Percentiles rank a stretch among this genome's conserved stretches.
Conservation (phyloP, 106 monocot species). For the Chionographis japonica region DNA sequence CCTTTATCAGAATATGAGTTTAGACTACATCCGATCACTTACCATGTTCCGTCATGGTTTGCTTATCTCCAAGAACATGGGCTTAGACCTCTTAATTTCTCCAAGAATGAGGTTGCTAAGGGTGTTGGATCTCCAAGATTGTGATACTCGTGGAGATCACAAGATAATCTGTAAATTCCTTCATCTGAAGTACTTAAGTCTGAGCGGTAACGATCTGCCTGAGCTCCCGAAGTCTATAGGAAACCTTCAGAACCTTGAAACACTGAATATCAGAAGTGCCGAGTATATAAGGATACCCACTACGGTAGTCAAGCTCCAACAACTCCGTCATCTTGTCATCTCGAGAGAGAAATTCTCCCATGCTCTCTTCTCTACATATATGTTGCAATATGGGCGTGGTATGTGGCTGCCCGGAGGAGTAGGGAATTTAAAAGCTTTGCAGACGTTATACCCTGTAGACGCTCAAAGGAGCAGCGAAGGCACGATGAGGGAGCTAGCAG, state of each 20-base stretch:
- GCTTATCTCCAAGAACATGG: too few species aligned
- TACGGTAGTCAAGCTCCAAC: constrained; percentile 1
- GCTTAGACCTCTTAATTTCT: background rate
- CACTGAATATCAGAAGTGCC: background rate
- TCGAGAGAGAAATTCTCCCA: background rate
- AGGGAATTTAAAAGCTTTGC: background rate
- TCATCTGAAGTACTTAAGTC: constrained; percentile 6
- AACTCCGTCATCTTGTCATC: constrained; percentile 1
- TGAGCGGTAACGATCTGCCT: too few species aligned
- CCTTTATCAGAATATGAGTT: background rate
- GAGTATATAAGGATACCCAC: background rate
- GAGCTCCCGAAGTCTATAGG: background rate
- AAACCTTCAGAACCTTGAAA: constrained; percentile 4
- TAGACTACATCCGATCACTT: constrained; percentile 13
- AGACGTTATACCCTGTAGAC: background rate
- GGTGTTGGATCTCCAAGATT: constrained; percentile 15
- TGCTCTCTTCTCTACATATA: too few species aligned
- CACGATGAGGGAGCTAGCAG: constrained; percentile 1
- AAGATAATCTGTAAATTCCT: background rate
- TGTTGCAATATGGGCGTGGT: too few species aligned
- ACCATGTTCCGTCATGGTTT: too few species aligned
- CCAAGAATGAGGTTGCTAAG: constrained; percentile 1
- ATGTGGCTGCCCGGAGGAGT: background rate
- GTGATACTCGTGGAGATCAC: background rate
- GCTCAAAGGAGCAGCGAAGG: too few species aligned